Percentiles rank a stretch among this genome's conserved stretches.
These are phyloP conservation scores for Pontederia crassipes DNA, from an alignment of 176 grass and related monocot genomes.

Conservation along the genomic window DNA sequence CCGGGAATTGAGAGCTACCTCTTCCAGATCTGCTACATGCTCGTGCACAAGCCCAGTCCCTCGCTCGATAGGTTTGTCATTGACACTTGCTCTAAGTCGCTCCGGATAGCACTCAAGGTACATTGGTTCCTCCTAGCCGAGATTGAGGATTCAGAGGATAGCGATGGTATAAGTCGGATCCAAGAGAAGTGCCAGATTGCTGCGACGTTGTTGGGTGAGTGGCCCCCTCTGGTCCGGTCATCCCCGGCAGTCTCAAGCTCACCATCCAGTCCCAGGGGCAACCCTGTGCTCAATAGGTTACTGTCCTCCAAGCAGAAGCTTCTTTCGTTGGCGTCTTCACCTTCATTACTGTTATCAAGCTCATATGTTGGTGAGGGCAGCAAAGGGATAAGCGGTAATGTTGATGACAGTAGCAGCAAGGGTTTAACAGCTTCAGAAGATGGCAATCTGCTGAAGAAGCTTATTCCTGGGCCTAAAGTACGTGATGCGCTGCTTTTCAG, in stretches of 20 bases:
- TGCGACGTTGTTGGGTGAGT: conserved; percentile 66
- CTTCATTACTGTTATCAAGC: conserved; percentile 31
- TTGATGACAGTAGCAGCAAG: conserved; percentile 26
- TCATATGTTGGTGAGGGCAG: conserved; percentile 10
- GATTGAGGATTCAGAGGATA: conserved; percentile 69
- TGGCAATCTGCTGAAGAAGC: conserved; percentile 77
- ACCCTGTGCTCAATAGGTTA: conserved; percentile 80
- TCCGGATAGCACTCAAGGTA: conserved; percentile 92
- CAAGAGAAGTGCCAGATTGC: conserved; percentile 93
- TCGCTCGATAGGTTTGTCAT: conserved; percentile 92
- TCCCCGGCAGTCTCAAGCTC: conserved; percentile 27
- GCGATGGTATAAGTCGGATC: conserved; percentile 57
- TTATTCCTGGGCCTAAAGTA: conserved; percentile 78
- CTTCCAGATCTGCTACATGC: conserved; percentile 99
- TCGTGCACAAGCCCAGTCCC: conserved; percentile 91
- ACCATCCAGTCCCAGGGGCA: conserved; percentile 51
- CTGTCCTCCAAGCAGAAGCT: conserved; percentile 78
- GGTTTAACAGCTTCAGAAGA: conserved; percentile 50
- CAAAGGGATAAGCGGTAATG: conserved; percentile 11
- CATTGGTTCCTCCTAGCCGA: conserved; percentile 88
- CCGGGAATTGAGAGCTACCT: conserved; percentile 80
- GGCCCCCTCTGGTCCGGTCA: conserved; percentile 42
- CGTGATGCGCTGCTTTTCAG: conserved; percentile 77
- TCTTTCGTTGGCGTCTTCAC: conserved; percentile 48
- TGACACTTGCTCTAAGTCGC: conserved; percentile 78